Evolutionary conservation across 2,329 filamentous ascomycete genomes (phyloP).

Genomic region (Aspergillus aculeatus): DNA sequence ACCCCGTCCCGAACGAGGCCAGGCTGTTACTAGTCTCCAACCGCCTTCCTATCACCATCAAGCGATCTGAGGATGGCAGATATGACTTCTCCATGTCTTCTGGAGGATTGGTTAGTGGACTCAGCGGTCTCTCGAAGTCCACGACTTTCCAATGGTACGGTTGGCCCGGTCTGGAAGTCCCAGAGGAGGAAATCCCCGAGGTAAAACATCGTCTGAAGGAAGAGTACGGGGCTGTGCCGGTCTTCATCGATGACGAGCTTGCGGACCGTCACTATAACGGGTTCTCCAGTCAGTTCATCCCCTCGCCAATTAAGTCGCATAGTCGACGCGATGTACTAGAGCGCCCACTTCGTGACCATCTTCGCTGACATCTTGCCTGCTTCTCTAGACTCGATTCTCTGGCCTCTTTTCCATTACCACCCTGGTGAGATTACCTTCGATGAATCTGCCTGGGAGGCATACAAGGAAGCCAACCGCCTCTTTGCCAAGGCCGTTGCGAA

Average conservation of each 20-base stretch:
- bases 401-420: conserved; percentile 98
- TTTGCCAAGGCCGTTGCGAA: conserved; percentile 86
- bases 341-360: background rate
- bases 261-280: conserved; percentile 97
- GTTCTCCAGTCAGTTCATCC: conserved; percentile 73
- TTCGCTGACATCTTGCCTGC: conserved; percentile 13
- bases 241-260: conserved; percentile 90
- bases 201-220: conserved; percentile 78
- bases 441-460: conserved; percentile 89
- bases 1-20: conserved; percentile 34
- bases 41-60: conserved; percentile 93
- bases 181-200: conserved; percentile 72
- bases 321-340: background rate
- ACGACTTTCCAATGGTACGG: conserved; percentile 98
- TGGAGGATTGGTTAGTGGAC: conserved; percentile 87
- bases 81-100: conserved; percentile 97
- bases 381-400: conserved; percentile 81
- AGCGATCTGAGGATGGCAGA: conserved; percentile 83
- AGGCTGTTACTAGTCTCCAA: conserved; percentile 86
- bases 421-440: conserved; percentile 98
- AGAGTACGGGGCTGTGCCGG: conserved; percentile 83
- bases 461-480: conserved; percentile 86
- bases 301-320: background rate
- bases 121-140: conserved; percentile 87
- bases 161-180: conserved; percentile 91